Evolutionary conservation across 352 stramenopile species (phyloP).

Genomic region (Stephanocyclus meneghinianus): DNA sequence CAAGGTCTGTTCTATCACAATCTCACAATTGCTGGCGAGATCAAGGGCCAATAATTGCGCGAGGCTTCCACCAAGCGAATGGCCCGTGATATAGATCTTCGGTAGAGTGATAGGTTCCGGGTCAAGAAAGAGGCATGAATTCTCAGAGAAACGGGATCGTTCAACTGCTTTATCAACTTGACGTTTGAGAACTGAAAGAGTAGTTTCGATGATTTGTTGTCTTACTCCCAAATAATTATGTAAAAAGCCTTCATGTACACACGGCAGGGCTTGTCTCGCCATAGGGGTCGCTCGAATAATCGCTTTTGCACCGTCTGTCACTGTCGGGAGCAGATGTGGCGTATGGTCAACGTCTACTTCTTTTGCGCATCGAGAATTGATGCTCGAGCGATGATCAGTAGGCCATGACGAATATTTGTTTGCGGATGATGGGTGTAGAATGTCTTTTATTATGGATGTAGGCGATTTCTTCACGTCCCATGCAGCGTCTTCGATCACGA

Average conservation of each 20-base stretch:
- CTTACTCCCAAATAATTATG: slow-evolving; percentile 67
- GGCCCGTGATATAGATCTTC: slow-evolving; percentile 80
- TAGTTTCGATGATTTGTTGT: slow-evolving; percentile 59
- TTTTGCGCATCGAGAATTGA: slow-evolving; percentile 3
- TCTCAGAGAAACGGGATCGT: slow-evolving; percentile 16
- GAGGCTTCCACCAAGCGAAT: slow-evolving; percentile 65
- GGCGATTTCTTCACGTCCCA: slow-evolving; percentile 32
- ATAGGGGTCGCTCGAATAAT: slow-evolving; percentile 64
- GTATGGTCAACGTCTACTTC: slow-evolving; percentile 16
- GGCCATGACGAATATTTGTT: slow-evolving; percentile 30
- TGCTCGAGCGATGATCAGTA: slow-evolving; percentile 9
- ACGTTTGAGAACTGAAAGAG: slow-evolving; percentile 64
- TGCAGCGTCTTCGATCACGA: slow-evolving; percentile 36
- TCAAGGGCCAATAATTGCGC: slow-evolving; percentile 73
- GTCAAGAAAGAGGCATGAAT: slow-evolving; percentile 12
- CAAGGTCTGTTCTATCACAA: slow-evolving; percentile 55
- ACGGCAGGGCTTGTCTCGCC: slow-evolving; percentile 60
- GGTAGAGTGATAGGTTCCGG: slow-evolving; percentile 58
- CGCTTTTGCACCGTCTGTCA: slow-evolving; percentile 46
- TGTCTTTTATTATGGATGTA: slow-evolving; percentile 32
- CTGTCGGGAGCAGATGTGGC: slow-evolving; percentile 28
- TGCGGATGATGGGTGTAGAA: slow-evolving; percentile 22
- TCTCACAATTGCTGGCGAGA: slow-evolving; percentile 71
- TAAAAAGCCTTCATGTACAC: slow-evolving; percentile 78
- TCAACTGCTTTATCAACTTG: slow-evolving; percentile 65